phyloP scores from a whole-genome alignment of 2,329 filamentous ascomycete species.

The Ophiostoma tasmaniense region DNA sequence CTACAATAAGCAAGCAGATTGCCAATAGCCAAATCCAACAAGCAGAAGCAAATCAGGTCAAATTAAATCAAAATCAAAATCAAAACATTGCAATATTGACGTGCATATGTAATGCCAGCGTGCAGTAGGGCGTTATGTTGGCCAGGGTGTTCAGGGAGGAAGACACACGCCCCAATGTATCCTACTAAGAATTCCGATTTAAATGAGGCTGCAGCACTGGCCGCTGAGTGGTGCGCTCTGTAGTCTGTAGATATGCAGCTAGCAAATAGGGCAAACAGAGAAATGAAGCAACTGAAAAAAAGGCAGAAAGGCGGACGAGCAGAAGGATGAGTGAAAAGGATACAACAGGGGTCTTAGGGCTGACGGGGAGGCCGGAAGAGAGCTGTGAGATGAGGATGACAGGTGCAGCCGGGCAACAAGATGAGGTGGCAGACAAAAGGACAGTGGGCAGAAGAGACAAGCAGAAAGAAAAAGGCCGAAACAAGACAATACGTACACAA shows the following conservation, averaged over 20 bases:
- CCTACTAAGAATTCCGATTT: neutral
- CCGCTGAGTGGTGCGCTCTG: neutral
- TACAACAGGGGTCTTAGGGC: constrained; percentile 7
- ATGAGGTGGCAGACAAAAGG: neutral
- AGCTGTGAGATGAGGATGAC: neutral
- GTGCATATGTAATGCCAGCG: constrained; percentile 2
- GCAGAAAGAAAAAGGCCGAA: constrained; percentile 3
- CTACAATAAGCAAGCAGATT: neutral
- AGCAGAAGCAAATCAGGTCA: neutral
- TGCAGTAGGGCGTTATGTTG: neutral
- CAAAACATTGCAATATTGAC: constrained; percentile 1
- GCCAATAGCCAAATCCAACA: neutral
- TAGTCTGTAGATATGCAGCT: neutral
- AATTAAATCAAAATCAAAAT: neutral
- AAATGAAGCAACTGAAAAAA: neutral
- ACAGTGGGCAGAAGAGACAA: neutral
- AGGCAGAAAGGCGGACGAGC: neutral
- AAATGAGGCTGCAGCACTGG: constrained; percentile 3
- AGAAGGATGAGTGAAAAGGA: neutral
- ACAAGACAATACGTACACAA: constrained; percentile 10
- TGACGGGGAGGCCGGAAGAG: constrained; percentile 13
- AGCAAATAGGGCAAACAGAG: neutral
- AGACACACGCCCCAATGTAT: neutral
- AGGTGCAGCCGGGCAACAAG: neutral
- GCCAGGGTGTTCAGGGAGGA: neutral